Evolutionary conservation across 331 rosid genomes (phyloP).

Genomic region (Malus hybrid): DNA sequence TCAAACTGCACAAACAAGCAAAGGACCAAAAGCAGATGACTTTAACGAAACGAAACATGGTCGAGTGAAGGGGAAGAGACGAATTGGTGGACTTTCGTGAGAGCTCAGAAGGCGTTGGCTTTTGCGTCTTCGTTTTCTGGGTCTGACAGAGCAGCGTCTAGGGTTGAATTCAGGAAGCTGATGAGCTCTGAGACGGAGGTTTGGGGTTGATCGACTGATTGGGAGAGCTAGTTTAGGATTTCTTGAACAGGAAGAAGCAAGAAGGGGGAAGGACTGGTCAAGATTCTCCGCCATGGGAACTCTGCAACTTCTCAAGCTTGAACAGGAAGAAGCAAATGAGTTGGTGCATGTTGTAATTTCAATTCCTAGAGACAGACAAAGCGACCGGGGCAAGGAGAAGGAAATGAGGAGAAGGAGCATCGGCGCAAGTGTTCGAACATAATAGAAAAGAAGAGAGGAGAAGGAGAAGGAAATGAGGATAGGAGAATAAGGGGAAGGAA

Average conservation of each 20-base stretch:
- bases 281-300: background rate
- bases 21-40: background rate
- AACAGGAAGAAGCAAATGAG: background rate
- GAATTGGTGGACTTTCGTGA: conserved; percentile 41
- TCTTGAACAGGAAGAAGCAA: too few relatives aligned
- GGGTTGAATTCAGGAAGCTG: conserved; percentile 41
- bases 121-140: conserved; percentile 36
- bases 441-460: too few relatives aligned
- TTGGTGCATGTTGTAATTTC: background rate
- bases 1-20: background rate
- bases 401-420: too few relatives aligned
- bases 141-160: conserved; percentile 37
- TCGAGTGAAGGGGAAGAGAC: conserved; percentile 42
- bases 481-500: too few relatives aligned
- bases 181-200: conserved; percentile 37
- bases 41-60: conserved; percentile 36
- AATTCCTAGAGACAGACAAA: too few relatives aligned
- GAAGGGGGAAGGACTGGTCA: conserved; percentile 23
- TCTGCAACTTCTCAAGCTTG: background rate
- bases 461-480: too few relatives aligned
- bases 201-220: conserved; percentile 31
- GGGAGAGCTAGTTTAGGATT: conserved; percentile 46
- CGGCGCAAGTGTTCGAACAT: too few relatives aligned
- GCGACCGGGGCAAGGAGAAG: too few relatives aligned
- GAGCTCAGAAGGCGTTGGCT: conserved; percentile 32